Conservation (phyloP, 805 yeast species). For the Lipomyces japonicus region DNA sequence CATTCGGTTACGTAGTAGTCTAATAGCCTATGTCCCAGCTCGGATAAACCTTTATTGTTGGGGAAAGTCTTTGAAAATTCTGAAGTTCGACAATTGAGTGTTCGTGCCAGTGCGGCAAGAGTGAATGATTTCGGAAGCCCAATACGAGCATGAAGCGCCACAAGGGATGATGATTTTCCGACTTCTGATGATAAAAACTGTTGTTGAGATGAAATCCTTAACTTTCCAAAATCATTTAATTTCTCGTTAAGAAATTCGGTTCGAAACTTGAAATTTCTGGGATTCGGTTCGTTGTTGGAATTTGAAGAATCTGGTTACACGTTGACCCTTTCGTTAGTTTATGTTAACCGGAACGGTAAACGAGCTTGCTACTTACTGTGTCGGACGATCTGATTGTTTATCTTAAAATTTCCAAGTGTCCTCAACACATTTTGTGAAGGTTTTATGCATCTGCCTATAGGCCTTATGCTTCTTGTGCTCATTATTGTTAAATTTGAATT, state of each 20-base stretch:
- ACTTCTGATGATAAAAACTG: constrained; percentile 1
- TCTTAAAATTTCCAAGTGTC: no score
- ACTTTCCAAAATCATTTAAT: background rate
- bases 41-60: constrained; percentile 72
- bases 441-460: no score
- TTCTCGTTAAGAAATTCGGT: background rate
- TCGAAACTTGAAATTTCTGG: background rate
- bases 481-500: no score
- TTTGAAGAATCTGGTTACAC: no score
- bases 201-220: background rate
- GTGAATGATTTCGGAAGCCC: constrained; percentile 55
- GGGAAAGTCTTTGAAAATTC: constrained; percentile 46
- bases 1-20: constrained; percentile 73
- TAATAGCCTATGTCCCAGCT: constrained; percentile 76
- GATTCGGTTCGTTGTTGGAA: constrained; percentile 1
- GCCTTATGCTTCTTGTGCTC: no score
- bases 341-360: no score
- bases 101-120: constrained; percentile 69
- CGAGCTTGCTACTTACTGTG: no score
- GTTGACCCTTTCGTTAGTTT: no score
- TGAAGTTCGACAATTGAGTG: constrained; percentile 58
- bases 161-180: constrained; percentile 51
- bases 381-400: no score
- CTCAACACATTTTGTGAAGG: no score
- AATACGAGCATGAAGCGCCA: constrained; percentile 75